phyloP scores from a whole-genome alignment of 169 alveolate genomes.

The Cryptosporidium sp. region DNA sequence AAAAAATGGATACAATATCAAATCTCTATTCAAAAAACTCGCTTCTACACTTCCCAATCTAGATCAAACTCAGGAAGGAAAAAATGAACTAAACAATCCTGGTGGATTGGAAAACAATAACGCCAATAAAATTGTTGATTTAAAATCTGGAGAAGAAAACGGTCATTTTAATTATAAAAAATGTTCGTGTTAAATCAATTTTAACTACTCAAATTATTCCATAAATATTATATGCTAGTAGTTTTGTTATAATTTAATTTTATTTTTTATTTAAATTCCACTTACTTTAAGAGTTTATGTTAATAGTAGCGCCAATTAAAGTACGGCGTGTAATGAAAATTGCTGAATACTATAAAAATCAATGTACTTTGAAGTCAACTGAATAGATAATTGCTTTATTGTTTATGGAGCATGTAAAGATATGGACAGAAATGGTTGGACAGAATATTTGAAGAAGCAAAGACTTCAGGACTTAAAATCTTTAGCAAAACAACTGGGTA shows the following conservation, averaged over 20 bases:
- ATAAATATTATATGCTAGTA: constrained; percentile 23
- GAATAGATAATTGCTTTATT: neutral
- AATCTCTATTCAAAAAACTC: constrained; percentile 88
- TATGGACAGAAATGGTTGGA: constrained; percentile 70
- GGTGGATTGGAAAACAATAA: constrained; percentile 17
- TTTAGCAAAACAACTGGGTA: constrained; percentile 52
- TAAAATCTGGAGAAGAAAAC: constrained; percentile 41
- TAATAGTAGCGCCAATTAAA: neutral
- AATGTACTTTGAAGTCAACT: neutral
- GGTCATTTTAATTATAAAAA: constrained; percentile 32
- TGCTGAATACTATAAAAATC: neutral
- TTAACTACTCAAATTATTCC: constrained; percentile 5
- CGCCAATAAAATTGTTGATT: constrained; percentile 41
- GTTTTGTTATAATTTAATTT: neutral
- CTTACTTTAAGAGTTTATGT: neutral
- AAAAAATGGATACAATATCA: constrained; percentile 94
- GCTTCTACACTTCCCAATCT: constrained; percentile 83
- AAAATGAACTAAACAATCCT: neutral
- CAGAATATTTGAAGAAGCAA: constrained; percentile 64
- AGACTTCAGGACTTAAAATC: constrained; percentile 68
- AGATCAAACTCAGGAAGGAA: constrained; percentile 62
- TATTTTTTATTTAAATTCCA: neutral
- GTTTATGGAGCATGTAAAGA: constrained; percentile 1
- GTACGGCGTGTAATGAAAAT: neutral
- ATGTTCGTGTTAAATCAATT: constrained; percentile 18